phyloP scores from a whole-genome alignment of 2,329 filamentous ascomycete genomes.

The Cercospora zeina region DNA sequence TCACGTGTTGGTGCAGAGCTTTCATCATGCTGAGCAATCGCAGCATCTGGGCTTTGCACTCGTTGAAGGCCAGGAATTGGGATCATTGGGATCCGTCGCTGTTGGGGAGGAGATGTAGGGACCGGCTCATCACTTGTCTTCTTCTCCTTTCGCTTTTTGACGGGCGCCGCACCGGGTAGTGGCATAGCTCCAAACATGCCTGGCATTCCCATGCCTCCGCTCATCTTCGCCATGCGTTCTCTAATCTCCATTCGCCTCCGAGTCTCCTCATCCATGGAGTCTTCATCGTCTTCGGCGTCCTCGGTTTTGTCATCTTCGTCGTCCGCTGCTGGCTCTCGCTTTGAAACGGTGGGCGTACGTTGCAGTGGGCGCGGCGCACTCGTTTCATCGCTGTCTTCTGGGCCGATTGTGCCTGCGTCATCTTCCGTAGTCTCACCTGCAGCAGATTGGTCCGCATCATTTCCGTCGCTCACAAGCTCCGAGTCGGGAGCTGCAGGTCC shows the following conservation, averaged over 20 bases:
- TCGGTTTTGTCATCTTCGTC: slow-evolving; percentile 53
- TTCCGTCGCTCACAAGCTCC: slow-evolving; percentile 61
- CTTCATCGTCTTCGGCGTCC: slow-evolving; percentile 73
- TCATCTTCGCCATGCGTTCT: slow-evolving; percentile 97
- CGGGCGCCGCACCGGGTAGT: slow-evolving; percentile 52
- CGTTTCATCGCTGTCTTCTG: slow-evolving; percentile 71
- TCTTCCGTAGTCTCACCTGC: slow-evolving; percentile 64
- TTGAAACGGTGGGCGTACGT: slow-evolving; percentile 42
- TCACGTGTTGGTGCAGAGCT: slow-evolving; percentile 45
- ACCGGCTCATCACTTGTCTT: slow-evolving; percentile 42
- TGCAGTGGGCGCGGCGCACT: slow-evolving; percentile 46
- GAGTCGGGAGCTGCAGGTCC: slow-evolving; percentile 44
- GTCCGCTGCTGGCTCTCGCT: slow-evolving; percentile 49
- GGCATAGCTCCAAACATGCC: slow-evolving; percentile 76
- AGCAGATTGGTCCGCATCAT: slow-evolving; percentile 66
- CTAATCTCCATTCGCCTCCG: slow-evolving; percentile 83
- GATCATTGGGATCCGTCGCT: slow-evolving; percentile 56
- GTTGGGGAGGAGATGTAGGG: slow-evolving; percentile 27
- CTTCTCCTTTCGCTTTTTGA: slow-evolving; percentile 52
- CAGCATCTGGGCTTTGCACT: slow-evolving; percentile 52
- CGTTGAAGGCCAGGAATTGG: slow-evolving; percentile 62
- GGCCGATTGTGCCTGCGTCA: slow-evolving; percentile 63
- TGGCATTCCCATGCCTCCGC: slow-evolving; percentile 94
- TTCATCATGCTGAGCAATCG: slow-evolving; percentile 45
- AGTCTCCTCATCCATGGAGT: slow-evolving; percentile 84